Percentiles rank a stretch among this genome's conserved stretches.
phyloP scores from a whole-genome alignment of 441 rosid species.

The Syzygium malaccense region DNA sequence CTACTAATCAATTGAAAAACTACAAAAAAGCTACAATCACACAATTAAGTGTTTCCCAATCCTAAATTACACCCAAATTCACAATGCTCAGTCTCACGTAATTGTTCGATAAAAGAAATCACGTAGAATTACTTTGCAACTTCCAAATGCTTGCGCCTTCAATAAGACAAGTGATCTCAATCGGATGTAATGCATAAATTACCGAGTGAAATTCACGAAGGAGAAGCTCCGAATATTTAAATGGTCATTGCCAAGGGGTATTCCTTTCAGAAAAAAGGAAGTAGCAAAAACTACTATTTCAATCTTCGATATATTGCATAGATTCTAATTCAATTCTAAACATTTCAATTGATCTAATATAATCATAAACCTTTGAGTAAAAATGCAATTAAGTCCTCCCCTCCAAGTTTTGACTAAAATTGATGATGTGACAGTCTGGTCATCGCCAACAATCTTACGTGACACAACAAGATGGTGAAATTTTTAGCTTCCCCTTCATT shows the following conservation, averaged over 20 bases:
- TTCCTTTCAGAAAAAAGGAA: background rate
- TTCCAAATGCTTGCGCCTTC: background rate
- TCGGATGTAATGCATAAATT: too few relatives aligned
- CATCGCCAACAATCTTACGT: too few relatives aligned
- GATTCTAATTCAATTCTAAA: too few relatives aligned
- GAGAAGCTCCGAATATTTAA: too few relatives aligned
- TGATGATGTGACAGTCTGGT: too few relatives aligned
- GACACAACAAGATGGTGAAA: background rate
- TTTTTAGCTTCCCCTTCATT: background rate
- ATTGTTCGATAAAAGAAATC: background rate
- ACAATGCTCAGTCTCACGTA: too few relatives aligned
- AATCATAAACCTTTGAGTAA: too few relatives aligned
- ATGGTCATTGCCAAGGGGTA: too few relatives aligned
- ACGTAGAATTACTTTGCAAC: background rate
- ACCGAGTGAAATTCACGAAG: too few relatives aligned
- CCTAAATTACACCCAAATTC: background rate
- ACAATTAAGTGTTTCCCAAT: too few relatives aligned
- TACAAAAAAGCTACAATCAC: background rate
- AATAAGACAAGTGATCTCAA: background rate
- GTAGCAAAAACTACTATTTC: background rate
- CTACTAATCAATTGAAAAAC: too few relatives aligned
- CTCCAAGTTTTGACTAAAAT: background rate
- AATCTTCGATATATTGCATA: background rate
- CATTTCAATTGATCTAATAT: too few relatives aligned
- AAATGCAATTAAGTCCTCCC: background rate